Evolutionary conservation across 805 yeast genomes (phyloP), one percentile per base, ranked within the genome.

Genomic region (Cyberlindnera veronae): DNA sequence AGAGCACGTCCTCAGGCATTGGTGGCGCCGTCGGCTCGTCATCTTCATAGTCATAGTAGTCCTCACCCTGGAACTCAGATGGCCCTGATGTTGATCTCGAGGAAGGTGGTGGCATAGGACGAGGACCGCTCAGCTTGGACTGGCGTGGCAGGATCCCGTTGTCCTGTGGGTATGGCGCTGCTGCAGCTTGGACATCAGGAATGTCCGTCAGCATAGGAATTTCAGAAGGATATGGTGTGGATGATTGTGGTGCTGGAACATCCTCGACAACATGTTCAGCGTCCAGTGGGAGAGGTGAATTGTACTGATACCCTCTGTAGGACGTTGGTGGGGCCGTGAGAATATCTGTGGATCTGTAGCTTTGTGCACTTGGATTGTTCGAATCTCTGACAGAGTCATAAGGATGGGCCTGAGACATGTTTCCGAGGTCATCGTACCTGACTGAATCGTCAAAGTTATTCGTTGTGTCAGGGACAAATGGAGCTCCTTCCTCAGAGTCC

Each of bases 101-200:
- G 5, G n/a, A n/a, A n/a, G 49, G 22, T 13, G 38, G 6, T 5
- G 61, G 58, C 55, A 52, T 53, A 15, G 61, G 61, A 32, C 61
- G 53, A 10, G 61, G 59, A 0, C 60, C 60, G 8, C 45, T 39
- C 6, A 54, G 50, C 23, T 41, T 53, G 3, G 48, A 34, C 5
- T 37, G 36, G 11, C 43, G 22, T n/a, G 44, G 39, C 3, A 39
- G 27, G 6, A 35, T 24, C 6, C 28, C 28, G n/a, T 24, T 16
- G 17, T 40, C 50, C 14, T 29, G 41, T 27, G 57, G 55, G 36
- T 54, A 53, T 24, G 56, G 57, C 6, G 54, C 48, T 3, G 35
- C 27, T 16, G 43, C 6, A 5, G 34, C 11, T 12, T 16, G 9
- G 6, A 29, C 40, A 12, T 38, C 41, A 12, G 45, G 45, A 14